Evolutionary conservation across 2,329 filamentous ascomycete species (phyloP), one percentile per base, ranked within the genome.

Genomic region (Ilyonectria robusta): DNA sequence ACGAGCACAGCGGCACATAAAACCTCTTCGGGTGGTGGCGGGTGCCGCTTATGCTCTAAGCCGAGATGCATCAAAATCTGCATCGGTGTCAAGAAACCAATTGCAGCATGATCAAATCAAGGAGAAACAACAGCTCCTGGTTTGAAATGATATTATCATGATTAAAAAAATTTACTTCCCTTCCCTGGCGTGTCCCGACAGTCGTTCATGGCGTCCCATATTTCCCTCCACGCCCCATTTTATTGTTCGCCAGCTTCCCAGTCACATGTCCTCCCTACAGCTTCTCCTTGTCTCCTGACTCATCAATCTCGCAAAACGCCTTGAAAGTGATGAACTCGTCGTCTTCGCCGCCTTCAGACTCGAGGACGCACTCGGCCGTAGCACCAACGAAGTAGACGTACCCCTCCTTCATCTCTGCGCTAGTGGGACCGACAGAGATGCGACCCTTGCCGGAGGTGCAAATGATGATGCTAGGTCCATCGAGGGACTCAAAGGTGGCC

Each of bases 391-490:
- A 95, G 80, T 89, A 95, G 33, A 95, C 91, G 76, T 91, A 91
- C 0, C 93, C 93, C 76, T 91, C 87, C 79, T 89, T 87, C 53
- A 94, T 84, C 74, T 93, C 90, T 79, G 95, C 90, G 6, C 87
- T 89, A 79, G 94, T 97, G 1, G 92, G 88, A 0, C 95, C 95
- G 0, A 98, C 94, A 6, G 90, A 91, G 69, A 99, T 95, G 74
- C 87, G 94, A 21, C 96, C 96, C 70, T 87, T 87, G 13, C 96
- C 96, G 48, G 86, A 85, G 0, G 95, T 98, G 82, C 94, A 97
- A 68, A 99, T 96, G 71, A 98, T 81, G 74, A 99, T 94, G 79
- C 94, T 97, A 0, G 96, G 96, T 0, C 96, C 96, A 7, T 92
- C 90, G 55, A 99, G 89, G 0, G 90, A 87, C 69, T 97, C 95